Conservation (phyloP, 495 filamentous ascomycete species). For the Tuber calosporum region DNA sequence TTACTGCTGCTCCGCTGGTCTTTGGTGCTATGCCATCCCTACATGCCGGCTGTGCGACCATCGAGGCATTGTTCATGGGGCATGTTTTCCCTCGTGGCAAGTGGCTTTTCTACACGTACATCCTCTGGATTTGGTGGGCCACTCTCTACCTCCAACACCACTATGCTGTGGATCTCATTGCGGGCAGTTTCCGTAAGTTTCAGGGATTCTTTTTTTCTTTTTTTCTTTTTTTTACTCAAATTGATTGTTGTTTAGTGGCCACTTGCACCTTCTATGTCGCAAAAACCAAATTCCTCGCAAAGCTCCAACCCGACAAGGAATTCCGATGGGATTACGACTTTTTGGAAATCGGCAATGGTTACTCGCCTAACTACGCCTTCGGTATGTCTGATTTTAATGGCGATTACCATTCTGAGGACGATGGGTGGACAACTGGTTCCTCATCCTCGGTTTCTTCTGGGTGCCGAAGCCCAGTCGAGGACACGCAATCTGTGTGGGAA, state of each 20-base stretch:
- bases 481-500: conserved; percentile 53
- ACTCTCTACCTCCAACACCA: conserved; percentile 95
- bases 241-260: conserved; percentile 49
- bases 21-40: conserved; percentile 94
- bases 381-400: conserved; percentile 51
- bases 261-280: conserved; percentile 76
- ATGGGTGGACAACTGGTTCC: conserved; percentile 69
- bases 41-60: conserved; percentile 76
- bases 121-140: conserved; percentile 93
- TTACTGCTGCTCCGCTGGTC: conserved; percentile 82
- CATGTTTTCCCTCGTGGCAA: conserved; percentile 77
- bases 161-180: conserved; percentile 89
- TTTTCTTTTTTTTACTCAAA: background rate
- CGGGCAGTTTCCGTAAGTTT: conserved; percentile 62
- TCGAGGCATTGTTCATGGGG: conserved; percentile 89
- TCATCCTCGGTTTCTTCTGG: conserved; percentile 65
- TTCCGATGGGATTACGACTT: conserved; percentile 97
- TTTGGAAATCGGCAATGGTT: conserved; percentile 62
- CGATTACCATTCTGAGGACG: conserved; percentile 46
- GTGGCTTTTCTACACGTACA: conserved; percentile 70
- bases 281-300: conserved; percentile 73
- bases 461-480: conserved; percentile 53
- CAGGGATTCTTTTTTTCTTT: background rate
- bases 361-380: conserved; percentile 48
- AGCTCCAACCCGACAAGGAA: conserved; percentile 71